Conservation (phyloP, 768 basidiomycete species). For the Panaeolus cyanescens region DNA sequence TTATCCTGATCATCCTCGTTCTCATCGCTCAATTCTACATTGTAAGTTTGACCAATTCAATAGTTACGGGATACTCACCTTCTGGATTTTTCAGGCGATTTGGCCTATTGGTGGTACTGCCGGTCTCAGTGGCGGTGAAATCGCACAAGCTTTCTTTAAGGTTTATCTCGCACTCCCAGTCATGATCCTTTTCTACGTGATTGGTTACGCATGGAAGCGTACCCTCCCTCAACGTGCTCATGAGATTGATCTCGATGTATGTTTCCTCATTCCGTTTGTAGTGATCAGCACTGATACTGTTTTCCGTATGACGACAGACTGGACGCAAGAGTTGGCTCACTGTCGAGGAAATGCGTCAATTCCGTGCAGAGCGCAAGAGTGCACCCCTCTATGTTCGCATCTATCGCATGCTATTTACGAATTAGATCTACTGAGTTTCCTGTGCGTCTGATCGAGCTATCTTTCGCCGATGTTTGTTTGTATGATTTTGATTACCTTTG, state of each 20-base stretch:
- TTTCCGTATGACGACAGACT: conserved; percentile 27
- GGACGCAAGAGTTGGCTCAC: conserved; percentile 50
- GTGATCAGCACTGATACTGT: background rate
- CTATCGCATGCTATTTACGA: conserved; percentile 42
- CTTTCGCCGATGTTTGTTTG: too few relatives aligned
- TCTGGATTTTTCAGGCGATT: too few relatives aligned
- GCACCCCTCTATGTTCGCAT: conserved; percentile 38
- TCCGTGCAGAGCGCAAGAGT: conserved; percentile 35
- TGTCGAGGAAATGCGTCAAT: conserved; percentile 45
- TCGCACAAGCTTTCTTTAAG: conserved; percentile 39
- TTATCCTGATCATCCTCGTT: conserved; percentile 39
- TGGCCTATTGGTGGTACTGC: conserved; percentile 44
- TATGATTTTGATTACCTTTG: too few relatives aligned
- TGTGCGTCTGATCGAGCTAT: too few relatives aligned
- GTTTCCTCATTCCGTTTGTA: conserved; percentile 6
- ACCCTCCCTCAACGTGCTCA: conserved; percentile 34
- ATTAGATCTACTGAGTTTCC: conserved; percentile 28
- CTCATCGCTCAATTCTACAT: conserved; percentile 49
- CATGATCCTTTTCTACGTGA: conserved; percentile 39
- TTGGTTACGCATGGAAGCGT: conserved; percentile 43
- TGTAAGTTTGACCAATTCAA: conserved; percentile 19
- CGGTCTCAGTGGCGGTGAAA: conserved; percentile 27
- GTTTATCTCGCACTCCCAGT: conserved; percentile 43
- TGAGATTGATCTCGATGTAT: conserved; percentile 43
- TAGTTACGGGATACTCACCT: too few relatives aligned